phyloP scores from a whole-genome alignment of 805 yeast species.

The Candida tammaniensis region DNA sequence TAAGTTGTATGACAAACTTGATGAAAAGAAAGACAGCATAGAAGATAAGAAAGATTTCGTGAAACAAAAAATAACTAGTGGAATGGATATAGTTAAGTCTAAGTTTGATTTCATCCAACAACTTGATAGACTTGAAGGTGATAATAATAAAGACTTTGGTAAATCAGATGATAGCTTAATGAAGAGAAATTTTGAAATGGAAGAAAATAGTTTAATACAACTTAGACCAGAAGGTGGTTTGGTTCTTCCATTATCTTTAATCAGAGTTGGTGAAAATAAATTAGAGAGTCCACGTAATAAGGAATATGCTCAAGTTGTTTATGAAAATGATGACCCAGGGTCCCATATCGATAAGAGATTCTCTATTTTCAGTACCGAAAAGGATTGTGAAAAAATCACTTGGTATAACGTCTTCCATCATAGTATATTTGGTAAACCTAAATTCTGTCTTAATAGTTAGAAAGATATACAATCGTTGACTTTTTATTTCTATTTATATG shows the following conservation, averaged over 20 bases:
- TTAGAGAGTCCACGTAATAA: constrained; percentile 16
- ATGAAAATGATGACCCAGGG: neutral
- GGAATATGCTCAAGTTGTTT: constrained; percentile 17
- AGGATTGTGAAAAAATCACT: constrained; percentile 46
- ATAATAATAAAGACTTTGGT: neutral
- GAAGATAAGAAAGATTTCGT: constrained; percentile 11
- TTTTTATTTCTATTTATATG: neutral
- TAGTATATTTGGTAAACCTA: constrained; percentile 48
- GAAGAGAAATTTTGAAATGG: constrained; percentile 7
- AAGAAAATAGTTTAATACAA: neutral
- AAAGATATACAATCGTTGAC: neutral
- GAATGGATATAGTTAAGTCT: constrained; percentile 5
- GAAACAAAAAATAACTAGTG: constrained; percentile 3
- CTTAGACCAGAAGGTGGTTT: constrained; percentile 12
- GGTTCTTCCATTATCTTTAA: constrained; percentile 19
- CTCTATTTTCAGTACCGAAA: constrained; percentile 18
- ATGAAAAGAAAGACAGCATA: constrained; percentile 11
- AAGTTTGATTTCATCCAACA: neutral
- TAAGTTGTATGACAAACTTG: constrained; percentile 13
- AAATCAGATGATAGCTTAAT: constrained; percentile 3
- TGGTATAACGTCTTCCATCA: constrained; percentile 53
- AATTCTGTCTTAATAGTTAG: constrained; percentile 23
- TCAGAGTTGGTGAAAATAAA: constrained; percentile 13
- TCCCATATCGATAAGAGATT: constrained; percentile 9
- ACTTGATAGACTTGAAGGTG: neutral